These are phyloP conservation scores for Hypoxylon rickii DNA, from an alignment of 495 filamentous ascomycete genomes.

Conservation along the genomic window DNA sequence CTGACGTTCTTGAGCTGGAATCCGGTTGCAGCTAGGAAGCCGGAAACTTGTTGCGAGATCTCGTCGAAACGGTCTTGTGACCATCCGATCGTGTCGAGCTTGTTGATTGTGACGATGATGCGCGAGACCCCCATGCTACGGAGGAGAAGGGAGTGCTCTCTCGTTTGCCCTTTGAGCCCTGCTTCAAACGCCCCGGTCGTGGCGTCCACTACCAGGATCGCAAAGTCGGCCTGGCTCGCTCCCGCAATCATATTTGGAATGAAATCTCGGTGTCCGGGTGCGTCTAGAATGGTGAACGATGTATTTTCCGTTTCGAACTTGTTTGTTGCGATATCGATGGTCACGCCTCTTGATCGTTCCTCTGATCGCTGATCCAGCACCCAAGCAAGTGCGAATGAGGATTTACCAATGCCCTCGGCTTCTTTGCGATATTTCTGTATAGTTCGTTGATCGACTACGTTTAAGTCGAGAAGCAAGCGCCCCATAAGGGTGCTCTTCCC, in stretches of 20 bases:
- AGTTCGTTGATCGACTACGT: slow-evolving; percentile 83
- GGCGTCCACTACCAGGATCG: slow-evolving; percentile 91
- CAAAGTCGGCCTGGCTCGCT: slow-evolving; percentile 94
- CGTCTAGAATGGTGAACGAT: slow-evolving; percentile 91
- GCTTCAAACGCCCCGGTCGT: slow-evolving; percentile 88
- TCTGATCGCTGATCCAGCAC: slow-evolving; percentile 89
- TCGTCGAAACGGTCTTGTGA: slow-evolving; percentile 78
- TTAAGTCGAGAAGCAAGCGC: slow-evolving; percentile 84
- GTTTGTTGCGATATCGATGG: slow-evolving; percentile 94
- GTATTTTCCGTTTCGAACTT: slow-evolving; percentile 87
- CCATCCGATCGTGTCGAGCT: slow-evolving; percentile 87
- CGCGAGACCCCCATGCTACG: slow-evolving; percentile 90
- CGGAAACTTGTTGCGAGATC: slow-evolving; percentile 79
- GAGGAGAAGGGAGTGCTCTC: slow-evolving; percentile 87
- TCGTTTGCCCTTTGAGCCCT: slow-evolving; percentile 90
- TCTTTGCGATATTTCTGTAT: slow-evolving; percentile 87
- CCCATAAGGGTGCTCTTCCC: slow-evolving; percentile 99
- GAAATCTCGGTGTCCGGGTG: slow-evolving; percentile 93
- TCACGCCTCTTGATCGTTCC: slow-evolving; percentile 88
- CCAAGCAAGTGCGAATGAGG: slow-evolving; percentile 96
- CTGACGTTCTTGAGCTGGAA: slow-evolving; percentile 79
- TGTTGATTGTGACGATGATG: slow-evolving; percentile 90
- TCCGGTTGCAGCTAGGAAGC: slow-evolving; percentile 79
- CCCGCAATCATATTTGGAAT: slow-evolving; percentile 99
- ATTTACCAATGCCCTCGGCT: slow-evolving; percentile 88